These are phyloP conservation scores for Cryphonectria nitschkei DNA, from an alignment of 2,329 filamentous ascomycete genomes.

Conservation along the genomic window DNA sequence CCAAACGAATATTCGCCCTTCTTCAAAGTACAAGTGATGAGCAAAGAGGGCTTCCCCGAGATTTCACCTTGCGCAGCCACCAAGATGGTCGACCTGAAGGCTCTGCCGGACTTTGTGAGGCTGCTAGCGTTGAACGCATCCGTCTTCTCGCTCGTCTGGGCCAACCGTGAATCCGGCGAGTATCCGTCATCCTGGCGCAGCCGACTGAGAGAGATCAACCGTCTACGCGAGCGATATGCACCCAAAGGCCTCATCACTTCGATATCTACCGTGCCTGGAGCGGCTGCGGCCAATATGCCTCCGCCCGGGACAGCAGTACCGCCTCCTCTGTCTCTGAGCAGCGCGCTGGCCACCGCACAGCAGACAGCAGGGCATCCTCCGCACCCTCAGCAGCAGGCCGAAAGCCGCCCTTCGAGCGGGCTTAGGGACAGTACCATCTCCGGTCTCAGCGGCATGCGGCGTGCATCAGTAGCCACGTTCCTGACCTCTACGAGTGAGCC, in stretches of 20 bases:
- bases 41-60: slow-evolving; percentile 85
- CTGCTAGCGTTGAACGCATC: slow-evolving; percentile 91
- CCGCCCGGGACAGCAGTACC: slow-evolving; percentile 17
- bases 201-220: slow-evolving; percentile 81
- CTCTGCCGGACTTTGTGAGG: slow-evolving; percentile 82
- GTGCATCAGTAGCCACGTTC: slow-evolving; percentile 69
- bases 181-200: slow-evolving; percentile 89
- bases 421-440: slow-evolving; percentile 62
- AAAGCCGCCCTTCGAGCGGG: slow-evolving; percentile 49
- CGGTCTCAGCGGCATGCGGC: slow-evolving; percentile 50
- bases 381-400: slow-evolving; percentile 36
- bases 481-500: slow-evolving; percentile 61
- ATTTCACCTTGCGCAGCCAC: slow-evolving; percentile 87
- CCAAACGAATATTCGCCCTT: slow-evolving; percentile 54
- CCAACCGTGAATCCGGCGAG: slow-evolving; percentile 74
- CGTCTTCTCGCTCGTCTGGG: slow-evolving; percentile 92
- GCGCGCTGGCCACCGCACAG: slow-evolving; percentile 30
- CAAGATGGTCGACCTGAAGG: slow-evolving; percentile 84
- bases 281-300: slow-evolving; percentile 38
- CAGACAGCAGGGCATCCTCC: slow-evolving; percentile 30
- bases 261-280: slow-evolving; percentile 37
- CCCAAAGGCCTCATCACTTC: slow-evolving; percentile 43
- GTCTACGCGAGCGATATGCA: slow-evolving; percentile 71
- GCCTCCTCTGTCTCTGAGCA: slow-evolving; percentile 25
- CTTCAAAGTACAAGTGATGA: slow-evolving; percentile 89